phyloP scores from a whole-genome alignment of 2,329 filamentous ascomycete species.

The Trichoderma aggressivum region DNA sequence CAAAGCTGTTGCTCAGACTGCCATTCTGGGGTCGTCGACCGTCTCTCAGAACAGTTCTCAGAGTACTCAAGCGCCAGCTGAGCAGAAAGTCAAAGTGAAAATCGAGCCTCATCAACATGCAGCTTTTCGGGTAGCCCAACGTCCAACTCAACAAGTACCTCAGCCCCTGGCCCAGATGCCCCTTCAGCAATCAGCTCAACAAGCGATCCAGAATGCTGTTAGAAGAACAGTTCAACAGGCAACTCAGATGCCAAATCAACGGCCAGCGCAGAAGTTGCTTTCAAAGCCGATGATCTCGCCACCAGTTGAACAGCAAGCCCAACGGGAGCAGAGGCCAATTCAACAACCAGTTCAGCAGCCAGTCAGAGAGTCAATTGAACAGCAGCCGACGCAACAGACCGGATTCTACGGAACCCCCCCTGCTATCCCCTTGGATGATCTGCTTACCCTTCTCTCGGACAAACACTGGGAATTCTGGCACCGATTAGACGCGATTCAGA shows the following conservation, averaged over 20 bases:
- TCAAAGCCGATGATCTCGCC: background rate
- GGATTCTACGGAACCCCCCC: background rate
- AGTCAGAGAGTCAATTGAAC: too few relatives aligned
- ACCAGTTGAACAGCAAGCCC: too few relatives aligned
- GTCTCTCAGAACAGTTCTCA: background rate
- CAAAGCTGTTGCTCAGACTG: background rate
- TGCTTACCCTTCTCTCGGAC: background rate
- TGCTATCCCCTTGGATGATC: background rate
- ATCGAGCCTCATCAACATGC: background rate
- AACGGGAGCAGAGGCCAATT: too few relatives aligned
- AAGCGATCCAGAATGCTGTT: background rate
- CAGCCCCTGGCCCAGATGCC: background rate
- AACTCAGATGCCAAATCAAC: background rate
- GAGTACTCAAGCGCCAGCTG: background rate
- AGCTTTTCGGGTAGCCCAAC: background rate
- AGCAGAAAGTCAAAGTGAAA: background rate
- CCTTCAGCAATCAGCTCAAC: background rate
- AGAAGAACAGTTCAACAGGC: background rate
- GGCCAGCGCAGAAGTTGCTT: background rate
- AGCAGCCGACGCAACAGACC: background rate
- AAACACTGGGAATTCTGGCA: background rate
- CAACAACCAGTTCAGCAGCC: too few relatives aligned
- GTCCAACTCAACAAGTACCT: background rate
- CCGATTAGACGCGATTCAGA: background rate
- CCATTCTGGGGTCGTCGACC: background rate